Conservation (phyloP, 2,329 filamentous ascomycete species). For the Aspergillus jensenii region DNA sequence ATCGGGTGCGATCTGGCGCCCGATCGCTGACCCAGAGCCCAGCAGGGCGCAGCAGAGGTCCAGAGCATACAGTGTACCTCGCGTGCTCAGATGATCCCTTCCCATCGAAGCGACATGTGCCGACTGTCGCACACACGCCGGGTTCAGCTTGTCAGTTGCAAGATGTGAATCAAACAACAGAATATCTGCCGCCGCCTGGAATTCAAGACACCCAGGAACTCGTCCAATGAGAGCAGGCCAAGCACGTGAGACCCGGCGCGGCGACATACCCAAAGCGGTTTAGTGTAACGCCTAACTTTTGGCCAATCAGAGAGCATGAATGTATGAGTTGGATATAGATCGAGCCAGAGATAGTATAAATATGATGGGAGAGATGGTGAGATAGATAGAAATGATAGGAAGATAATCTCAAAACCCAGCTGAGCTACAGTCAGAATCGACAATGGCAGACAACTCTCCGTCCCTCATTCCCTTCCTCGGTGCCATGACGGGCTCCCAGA, state of each 20-base stretch:
- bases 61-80: neutral
- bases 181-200: neutral
- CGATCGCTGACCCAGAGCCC: neutral
- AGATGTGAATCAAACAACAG: no score
- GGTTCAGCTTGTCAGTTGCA: neutral
- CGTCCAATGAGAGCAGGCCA: neutral
- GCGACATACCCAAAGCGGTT: neutral
- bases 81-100: neutral
- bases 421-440: neutral
- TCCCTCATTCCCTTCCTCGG: slow-evolving; percentile 3
- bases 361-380: neutral
- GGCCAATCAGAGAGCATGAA: neutral
- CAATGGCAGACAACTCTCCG: slow-evolving; percentile 2
- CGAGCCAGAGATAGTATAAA: neutral
- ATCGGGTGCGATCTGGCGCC: neutral
- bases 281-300: neutral
- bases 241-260: neutral
- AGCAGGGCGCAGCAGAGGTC: neutral
- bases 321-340: neutral
- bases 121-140: neutral
- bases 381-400: neutral
- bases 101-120: neutral
- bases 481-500: slow-evolving; percentile 4
- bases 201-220: neutral
- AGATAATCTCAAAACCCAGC: neutral